A percentile compares a stretch with the other conserved stretches of the same genome.
These are phyloP conservation scores for Ambrosiella cleistominuta DNA, from an alignment of 2,329 filamentous ascomycete genomes.

Conservation along the genomic window DNA sequence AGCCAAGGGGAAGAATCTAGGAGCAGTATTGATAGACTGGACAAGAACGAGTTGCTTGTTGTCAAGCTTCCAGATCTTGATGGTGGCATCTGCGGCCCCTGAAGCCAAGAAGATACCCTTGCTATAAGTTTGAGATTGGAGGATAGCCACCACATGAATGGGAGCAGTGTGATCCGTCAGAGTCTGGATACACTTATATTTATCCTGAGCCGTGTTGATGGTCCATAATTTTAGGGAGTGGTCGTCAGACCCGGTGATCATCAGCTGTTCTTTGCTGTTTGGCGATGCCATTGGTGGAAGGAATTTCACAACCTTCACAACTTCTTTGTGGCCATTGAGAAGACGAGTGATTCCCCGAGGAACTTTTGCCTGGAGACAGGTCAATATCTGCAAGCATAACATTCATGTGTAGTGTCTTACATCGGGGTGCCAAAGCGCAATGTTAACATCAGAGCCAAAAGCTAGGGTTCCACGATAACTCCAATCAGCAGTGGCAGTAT, in stretches of 20 bases:
- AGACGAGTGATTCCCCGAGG: conserved; percentile 45
- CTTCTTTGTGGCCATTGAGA: conserved; percentile 58
- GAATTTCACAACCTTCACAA: conserved; percentile 72
- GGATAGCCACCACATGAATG: conserved; percentile 48
- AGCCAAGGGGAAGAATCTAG: conserved; percentile 67
- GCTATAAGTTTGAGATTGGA: conserved; percentile 18
- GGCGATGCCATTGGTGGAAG: conserved; percentile 32
- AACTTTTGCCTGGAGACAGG: conserved; percentile 19
- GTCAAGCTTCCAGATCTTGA: conserved; percentile 51
- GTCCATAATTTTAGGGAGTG: conserved; percentile 56
- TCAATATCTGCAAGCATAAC: background rate
- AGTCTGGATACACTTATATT: conserved; percentile 32
- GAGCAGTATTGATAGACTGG: conserved; percentile 55
- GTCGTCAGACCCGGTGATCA: conserved; percentile 72
- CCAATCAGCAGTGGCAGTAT: conserved; percentile 86
- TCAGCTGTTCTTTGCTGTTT: conserved; percentile 21
- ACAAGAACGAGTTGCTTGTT: conserved; percentile 32
- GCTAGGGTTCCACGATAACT: conserved; percentile 54
- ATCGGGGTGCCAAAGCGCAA: conserved; percentile 72
- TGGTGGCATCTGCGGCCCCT: conserved; percentile 62
- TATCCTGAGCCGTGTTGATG: conserved; percentile 16
- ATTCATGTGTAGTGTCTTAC: conserved; percentile 30
- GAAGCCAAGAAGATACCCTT: conserved; percentile 45
- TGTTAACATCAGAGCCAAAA: conserved; percentile 75
- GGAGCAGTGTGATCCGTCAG: conserved; percentile 48